Base-by-base conservation (phyloP, 306 rosid species). In the Ammopiptanthus mongolicus region DNA sequence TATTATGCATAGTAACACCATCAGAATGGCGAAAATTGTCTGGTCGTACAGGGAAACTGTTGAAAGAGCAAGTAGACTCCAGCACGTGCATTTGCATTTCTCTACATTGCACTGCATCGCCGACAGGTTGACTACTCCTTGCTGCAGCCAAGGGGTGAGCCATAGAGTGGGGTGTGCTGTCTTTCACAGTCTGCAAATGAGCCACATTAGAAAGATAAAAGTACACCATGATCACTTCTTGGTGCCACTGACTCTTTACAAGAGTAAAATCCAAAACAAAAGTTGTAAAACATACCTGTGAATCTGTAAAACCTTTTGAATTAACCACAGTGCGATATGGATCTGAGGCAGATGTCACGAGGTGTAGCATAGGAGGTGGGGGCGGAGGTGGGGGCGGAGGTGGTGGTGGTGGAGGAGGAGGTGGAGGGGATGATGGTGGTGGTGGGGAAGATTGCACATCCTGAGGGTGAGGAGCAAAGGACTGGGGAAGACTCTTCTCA, bases 381-480 rank as follows among this genome's bases (percentile, higher is more conserved):
- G 80, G 76, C 5, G 86, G 87, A 11, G 85, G 81, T 1, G 69
- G 84, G 0, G 84, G 84, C 0, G 69, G 78, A 3, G 74, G 80
- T 0, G 82, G 77, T 0, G 71, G 87, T 0, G 91, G 89, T 0
- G 91, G 90, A 0, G 84, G 91, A 0, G 88, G 96, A 0, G 96
- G 95, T 0, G 91, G 98, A 65, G 92, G 94, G 25, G 92, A 87
- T 21, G 89, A 65, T 4, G 98, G 93, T 12, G 80, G 90, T 31
- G 93, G 97, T 50, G 96, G 92, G 17, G 89, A 88, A 50, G 91
- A 84, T 21, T 84, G 88, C 81, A 83, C 79, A 73, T 84, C 86
- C 71, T 52, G 96, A 74, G 83, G 88, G 14, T 78, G 90, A 62
- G 96, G 85, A 7, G 84, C 84, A 55, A 81, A 70, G 33, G 88